A percentile compares a stretch with the other conserved stretches of the same genome.
Conservation (phyloP, 306 rosid species). For the Oxytropis ochrocephala region DNA sequence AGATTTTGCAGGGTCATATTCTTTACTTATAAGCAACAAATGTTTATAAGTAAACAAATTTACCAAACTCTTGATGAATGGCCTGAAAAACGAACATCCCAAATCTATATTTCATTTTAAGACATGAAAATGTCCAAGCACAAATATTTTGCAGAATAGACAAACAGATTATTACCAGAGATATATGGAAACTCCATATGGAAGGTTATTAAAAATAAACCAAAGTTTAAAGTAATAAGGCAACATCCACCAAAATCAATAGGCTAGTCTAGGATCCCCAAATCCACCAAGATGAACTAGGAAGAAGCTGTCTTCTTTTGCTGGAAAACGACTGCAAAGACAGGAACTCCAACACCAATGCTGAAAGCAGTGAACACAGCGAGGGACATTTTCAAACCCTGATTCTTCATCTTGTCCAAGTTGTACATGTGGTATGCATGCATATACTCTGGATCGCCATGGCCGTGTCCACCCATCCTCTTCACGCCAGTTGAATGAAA, state of each 20-base stretch:
- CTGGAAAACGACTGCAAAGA: constrained; percentile 48
- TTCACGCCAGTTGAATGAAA: constrained; percentile 41
- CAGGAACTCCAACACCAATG: constrained; percentile 42
- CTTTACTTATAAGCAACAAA: no score
- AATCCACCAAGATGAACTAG: constrained; percentile 21
- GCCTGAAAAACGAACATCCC: no score
- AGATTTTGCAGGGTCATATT: no score
- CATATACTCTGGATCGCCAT: constrained; percentile 36
- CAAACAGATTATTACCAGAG: constrained; percentile 29
- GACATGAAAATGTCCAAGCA: background rate
- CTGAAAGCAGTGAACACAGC: constrained; percentile 45
- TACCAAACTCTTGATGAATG: background rate
- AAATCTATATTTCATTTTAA: no score
- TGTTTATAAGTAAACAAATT: background rate
- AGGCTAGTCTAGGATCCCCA: constrained; percentile 21
- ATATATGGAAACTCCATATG: constrained; percentile 23
- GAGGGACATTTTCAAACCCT: constrained; percentile 41
- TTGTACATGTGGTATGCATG: constrained; percentile 52
- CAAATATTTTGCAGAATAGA: background rate
- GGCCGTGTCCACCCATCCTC: constrained; percentile 53
- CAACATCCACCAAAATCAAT: constrained; percentile 9
- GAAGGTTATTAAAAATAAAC: constrained; percentile 24
- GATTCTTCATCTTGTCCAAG: constrained; percentile 45
- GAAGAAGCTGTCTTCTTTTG: constrained; percentile 51
- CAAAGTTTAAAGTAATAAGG: constrained; percentile 3